Base-by-base conservation (phyloP, 345 rosid species). In the Eucalyptus erythrocorys region DNA sequence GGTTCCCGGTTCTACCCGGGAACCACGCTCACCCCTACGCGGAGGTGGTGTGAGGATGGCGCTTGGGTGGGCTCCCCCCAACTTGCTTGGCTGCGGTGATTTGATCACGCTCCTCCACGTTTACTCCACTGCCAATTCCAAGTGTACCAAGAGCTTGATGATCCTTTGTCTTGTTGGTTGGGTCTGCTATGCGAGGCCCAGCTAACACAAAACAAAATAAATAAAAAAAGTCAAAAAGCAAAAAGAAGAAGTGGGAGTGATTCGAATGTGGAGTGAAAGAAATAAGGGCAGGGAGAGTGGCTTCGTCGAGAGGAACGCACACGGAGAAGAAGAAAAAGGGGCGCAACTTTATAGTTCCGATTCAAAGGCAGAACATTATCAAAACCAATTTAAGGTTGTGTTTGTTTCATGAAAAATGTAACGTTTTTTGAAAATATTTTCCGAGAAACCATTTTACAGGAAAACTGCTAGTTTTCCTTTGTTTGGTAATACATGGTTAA, bases 261-360 rank as follows among this genome's bases (percentile, higher is more conserved):
- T 24, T 55, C 27, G 30, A 8, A 24, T 24, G 61, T 0, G 61
- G 13, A 24, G 61, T 22, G 61, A 55, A 51, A 51, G 30, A 55
- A 24, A 55, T 9, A 9, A 55, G 61, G 13, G 27, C 27, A 22
- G 30, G 27, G 61, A 55, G 61, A 55, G 61, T 9, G 61, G 61
- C 4, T 24, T 55, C 13, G 12, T 4, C 13, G 27, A 55, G 61
- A 55, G 6, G 61, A 55, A 0, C 13, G 3, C 30, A 2, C 1
- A 6, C 11, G 27, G 61, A 55, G 27, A 22, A 55, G 27, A 55
- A 53, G 27, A 55, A 55, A 53, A 55, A 24, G 6, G 1, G 61
- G 30, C 30, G 6, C 61, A 24, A 55, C 61, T 55, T 55, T 55
- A 13, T 24, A 10, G 61, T 24, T 10, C 13, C 13, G 6, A 24